These are phyloP conservation scores for Aspergillus sp. DNA, from an alignment of 2,329 filamentous ascomycete species.

Conservation along the genomic window DNA sequence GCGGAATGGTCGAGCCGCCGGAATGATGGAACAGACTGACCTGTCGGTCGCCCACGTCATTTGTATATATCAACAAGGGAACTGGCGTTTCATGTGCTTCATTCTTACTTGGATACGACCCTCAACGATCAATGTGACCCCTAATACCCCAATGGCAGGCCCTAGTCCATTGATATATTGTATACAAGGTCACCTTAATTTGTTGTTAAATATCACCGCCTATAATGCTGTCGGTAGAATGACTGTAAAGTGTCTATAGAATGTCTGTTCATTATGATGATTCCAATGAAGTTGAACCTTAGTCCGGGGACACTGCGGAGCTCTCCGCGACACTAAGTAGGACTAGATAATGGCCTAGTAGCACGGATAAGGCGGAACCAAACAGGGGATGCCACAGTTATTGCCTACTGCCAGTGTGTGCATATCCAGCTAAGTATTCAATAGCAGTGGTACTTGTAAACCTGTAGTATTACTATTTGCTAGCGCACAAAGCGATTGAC, in stretches of 20 bases:
- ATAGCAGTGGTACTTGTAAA: too few relatives aligned
- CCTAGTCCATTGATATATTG: background rate
- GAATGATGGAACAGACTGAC: slow-evolving; percentile 24
- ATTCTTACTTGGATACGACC: slow-evolving; percentile 8
- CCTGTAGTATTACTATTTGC: too few relatives aligned
- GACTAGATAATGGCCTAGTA: too few relatives aligned
- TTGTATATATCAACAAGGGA: slow-evolving; percentile 12
- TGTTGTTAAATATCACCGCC: background rate
- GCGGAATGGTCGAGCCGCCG: slow-evolving; percentile 32
- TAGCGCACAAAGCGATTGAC: too few relatives aligned
- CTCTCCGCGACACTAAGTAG: background rate
- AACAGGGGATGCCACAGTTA: background rate
- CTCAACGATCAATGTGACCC: background rate
- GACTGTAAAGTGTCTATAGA: background rate
- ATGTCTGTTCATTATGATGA: background rate
- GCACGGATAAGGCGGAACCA: background rate
- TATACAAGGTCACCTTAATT: background rate
- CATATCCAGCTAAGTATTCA: too few relatives aligned
- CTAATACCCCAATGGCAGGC: slow-evolving; percentile 3
- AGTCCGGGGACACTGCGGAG: background rate
- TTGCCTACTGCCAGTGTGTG: background rate
- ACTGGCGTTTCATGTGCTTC: slow-evolving; percentile 13
- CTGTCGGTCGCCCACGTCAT: background rate
- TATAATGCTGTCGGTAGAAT: background rate
- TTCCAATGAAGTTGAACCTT: background rate